These are phyloP conservation scores for Trichoderma semiorbis DNA, from an alignment of 2,329 filamentous ascomycete genomes.

Conservation along the genomic window DNA sequence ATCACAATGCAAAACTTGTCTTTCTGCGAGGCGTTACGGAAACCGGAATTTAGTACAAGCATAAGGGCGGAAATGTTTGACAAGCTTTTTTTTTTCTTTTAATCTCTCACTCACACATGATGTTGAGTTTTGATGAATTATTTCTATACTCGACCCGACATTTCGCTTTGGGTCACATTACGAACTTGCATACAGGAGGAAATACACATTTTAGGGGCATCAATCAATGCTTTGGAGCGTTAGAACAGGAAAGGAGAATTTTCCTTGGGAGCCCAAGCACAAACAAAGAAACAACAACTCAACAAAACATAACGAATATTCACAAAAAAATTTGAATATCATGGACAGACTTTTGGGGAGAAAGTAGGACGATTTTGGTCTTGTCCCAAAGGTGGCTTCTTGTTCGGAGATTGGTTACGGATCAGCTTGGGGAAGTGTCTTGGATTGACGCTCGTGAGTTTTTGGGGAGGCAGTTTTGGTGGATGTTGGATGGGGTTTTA, in stretches of 20 bases:
- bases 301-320: not conserved
- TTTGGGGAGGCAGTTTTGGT: not conserved
- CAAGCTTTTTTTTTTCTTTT: conserved; percentile 13
- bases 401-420: conserved; percentile 1
- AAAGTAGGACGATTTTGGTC: not conserved
- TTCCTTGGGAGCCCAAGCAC: conserved; percentile 4
- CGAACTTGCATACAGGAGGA: conserved; percentile 18
- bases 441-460: not conserved
- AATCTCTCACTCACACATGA: not conserved
- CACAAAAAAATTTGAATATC: not conserved
- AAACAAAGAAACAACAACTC: not conserved
- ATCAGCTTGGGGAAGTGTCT: not conserved
- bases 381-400: conserved; percentile 1
- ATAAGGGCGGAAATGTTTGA: conserved; percentile 15
- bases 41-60: conserved; percentile 5
- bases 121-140: conserved; percentile 5
- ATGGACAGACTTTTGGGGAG: not conserved
- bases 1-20: conserved; percentile 5
- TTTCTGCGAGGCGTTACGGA: conserved; percentile 19
- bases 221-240: not conserved
- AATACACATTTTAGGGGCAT: conserved; percentile 3
- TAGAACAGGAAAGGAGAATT: not conserved
- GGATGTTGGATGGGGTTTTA: not conserved
- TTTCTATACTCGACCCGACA: not conserved
- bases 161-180: not conserved